Percentiles rank a stretch among this genome's conserved stretches.
Evolutionary conservation across 805 yeast species (phyloP).

Genomic region (Candida arabinofermentans): DNA sequence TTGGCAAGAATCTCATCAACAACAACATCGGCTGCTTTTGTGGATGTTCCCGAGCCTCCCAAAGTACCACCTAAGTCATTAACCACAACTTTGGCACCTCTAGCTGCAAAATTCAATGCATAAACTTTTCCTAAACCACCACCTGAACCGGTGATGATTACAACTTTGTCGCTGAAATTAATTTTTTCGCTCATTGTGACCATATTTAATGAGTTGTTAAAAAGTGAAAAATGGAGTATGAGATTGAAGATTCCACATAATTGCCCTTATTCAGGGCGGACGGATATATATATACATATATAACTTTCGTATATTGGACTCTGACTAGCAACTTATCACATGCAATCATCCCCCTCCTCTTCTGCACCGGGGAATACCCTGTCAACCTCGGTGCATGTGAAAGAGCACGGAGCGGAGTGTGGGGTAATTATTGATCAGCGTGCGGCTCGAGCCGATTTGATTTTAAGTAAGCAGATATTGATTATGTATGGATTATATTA

Average conservation of each 20-base stretch:
- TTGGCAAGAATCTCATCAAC: slow-evolving; percentile 73
- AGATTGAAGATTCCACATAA: too few relatives aligned
- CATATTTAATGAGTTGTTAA: too few relatives aligned
- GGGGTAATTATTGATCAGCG: not conserved
- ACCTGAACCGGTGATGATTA: slow-evolving; percentile 94
- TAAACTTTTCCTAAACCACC: slow-evolving; percentile 92
- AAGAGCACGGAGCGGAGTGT: not conserved
- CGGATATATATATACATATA: too few relatives aligned
- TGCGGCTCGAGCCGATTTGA: not conserved
- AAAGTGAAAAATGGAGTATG: too few relatives aligned
- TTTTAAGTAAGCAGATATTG: not conserved
- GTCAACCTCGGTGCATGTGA: not conserved
- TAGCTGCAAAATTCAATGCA: slow-evolving; percentile 78
- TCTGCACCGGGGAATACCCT: too few relatives aligned
- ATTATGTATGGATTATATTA: too few relatives aligned
- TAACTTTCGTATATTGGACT: too few relatives aligned
- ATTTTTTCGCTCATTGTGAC: slow-evolving; percentile 25
- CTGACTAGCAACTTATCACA: slow-evolving; percentile 1
- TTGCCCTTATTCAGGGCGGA: too few relatives aligned
- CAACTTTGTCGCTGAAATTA: slow-evolving; percentile 77
- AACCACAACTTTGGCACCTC: slow-evolving; percentile 94
- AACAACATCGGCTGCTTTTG: slow-evolving; percentile 81
- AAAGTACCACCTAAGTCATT: slow-evolving; percentile 89
- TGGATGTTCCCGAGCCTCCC: slow-evolving; percentile 65
- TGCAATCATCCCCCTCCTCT: too few relatives aligned